These are phyloP conservation scores for Mycena rosella DNA, from an alignment of 768 basidiomycete species.

Conservation along the genomic window DNA sequence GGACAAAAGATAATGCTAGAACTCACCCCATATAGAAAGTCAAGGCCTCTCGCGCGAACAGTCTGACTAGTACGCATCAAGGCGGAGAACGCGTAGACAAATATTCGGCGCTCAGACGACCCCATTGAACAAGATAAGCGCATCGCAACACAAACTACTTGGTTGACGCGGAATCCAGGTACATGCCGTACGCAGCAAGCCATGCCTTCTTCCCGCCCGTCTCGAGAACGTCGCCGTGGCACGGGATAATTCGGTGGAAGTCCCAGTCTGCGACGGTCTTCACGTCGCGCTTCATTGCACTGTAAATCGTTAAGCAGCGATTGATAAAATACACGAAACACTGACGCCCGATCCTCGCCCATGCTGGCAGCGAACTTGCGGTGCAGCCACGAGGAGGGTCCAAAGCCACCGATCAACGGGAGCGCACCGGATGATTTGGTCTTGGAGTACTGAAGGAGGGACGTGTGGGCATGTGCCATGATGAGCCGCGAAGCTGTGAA, in stretches of 20 bases:
- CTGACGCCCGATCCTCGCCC: constrained; percentile 56
- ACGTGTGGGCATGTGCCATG: background rate
- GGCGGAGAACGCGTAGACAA: no score
- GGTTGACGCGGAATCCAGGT: constrained; percentile 7
- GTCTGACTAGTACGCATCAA: no score
- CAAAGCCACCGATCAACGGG: constrained; percentile 44
- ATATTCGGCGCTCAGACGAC: no score
- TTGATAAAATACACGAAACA: constrained; percentile 16
- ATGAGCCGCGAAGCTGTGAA: background rate
- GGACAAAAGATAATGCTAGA: no score
- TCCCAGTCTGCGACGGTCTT: constrained; percentile 79
- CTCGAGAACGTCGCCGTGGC: constrained; percentile 74
- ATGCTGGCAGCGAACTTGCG: constrained; percentile 47
- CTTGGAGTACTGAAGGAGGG: constrained; percentile 48
- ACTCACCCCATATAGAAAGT: no score
- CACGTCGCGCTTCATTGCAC: constrained; percentile 73
- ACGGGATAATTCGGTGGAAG: constrained; percentile 80
- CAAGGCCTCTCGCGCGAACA: no score
- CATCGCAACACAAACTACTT: no score
- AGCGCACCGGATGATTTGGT: constrained; percentile 44
- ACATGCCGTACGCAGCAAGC: constrained; percentile 42
- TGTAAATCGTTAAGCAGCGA: constrained; percentile 23
- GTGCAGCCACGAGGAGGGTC: constrained; percentile 53
- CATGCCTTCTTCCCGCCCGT: constrained; percentile 59
- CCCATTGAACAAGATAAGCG: no score